phyloP scores from a whole-genome alignment of 306 rosid genomes.

The Pterocarpus macrocarpus region DNA sequence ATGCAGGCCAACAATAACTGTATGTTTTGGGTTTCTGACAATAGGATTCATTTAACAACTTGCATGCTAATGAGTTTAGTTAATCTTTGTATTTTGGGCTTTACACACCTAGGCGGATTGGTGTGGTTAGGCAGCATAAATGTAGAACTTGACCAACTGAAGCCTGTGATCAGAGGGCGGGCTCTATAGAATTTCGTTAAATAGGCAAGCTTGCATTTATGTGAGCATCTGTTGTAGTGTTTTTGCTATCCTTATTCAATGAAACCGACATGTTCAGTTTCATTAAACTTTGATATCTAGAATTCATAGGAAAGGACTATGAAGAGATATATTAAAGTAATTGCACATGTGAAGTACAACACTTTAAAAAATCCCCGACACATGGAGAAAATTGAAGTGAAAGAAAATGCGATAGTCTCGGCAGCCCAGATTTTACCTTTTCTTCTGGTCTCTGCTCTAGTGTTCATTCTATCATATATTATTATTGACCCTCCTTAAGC shows the following conservation, averaged over 20 bases:
- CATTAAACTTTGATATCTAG: constrained; percentile 2
- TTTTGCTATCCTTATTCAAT: constrained; percentile 22
- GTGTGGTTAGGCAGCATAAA: constrained; percentile 11
- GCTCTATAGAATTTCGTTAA: not conserved
- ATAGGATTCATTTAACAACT: not conserved
- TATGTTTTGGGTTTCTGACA: not conserved
- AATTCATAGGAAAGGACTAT: not conserved
- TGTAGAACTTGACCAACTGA: constrained; percentile 1
- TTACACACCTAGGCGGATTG: constrained; percentile 5
- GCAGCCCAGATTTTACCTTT: not conserved
- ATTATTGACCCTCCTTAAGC: not conserved
- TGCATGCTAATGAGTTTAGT: not conserved
- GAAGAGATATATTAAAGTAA: not conserved
- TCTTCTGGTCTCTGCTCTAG: constrained; percentile 9
- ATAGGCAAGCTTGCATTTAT: not conserved
- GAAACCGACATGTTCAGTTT: not conserved
- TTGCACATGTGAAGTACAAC: not conserved
- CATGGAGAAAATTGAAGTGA: constrained; percentile 23
- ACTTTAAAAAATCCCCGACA: not conserved
- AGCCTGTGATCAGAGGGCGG: constrained; percentile 11
- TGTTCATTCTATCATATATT: constrained; percentile 20
- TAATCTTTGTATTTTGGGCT: not conserved
- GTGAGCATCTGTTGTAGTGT: constrained; percentile 4
- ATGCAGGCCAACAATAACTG: not conserved
- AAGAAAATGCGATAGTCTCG: constrained; percentile 3